phyloP scores from a whole-genome alignment of 1,139 yeast genomes.

The Debaryomyces sp. region DNA sequence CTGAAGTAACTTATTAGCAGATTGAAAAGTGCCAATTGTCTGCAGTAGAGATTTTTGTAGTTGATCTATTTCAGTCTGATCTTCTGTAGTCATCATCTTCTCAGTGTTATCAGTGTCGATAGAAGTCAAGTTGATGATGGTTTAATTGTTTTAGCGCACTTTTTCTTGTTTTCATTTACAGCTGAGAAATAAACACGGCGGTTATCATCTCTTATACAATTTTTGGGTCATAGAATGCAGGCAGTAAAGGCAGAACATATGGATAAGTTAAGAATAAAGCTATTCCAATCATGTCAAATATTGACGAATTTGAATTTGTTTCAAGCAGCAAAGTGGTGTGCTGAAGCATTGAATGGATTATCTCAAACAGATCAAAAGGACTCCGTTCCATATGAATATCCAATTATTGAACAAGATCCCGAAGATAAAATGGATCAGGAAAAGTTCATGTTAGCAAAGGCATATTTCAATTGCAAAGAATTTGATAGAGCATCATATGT shows the following conservation, averaged over 20 bases:
- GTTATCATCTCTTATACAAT: not conserved
- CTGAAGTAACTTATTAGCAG: constrained; percentile 19
- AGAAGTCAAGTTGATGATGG: not conserved
- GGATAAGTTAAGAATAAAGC: constrained; percentile 23
- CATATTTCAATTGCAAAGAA: constrained; percentile 83
- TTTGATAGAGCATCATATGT: constrained; percentile 75
- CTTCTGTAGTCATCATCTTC: constrained; percentile 6
- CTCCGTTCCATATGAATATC: constrained; percentile 14
- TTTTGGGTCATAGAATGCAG: constrained; percentile 6
- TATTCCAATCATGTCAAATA: constrained; percentile 28
- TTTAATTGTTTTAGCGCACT: constrained; percentile 7
- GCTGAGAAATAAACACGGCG: constrained; percentile 2
- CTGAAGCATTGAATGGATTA: constrained; percentile 69
- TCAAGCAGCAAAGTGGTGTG: constrained; percentile 80
- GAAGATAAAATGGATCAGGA: constrained; percentile 32
- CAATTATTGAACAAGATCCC: constrained; percentile 31
- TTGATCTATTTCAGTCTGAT: constrained; percentile 1
- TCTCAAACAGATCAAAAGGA: constrained; percentile 10
- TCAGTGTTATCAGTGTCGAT: not conserved
- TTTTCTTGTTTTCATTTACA: constrained; percentile 1
- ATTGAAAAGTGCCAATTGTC: constrained; percentile 15
- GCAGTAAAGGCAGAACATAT: constrained; percentile 10
- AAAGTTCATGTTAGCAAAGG: constrained; percentile 60
- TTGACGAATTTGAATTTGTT: constrained; percentile 52
- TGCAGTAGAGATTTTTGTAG: constrained; percentile 4